Percentiles rank a stretch among this genome's conserved stretches.
Conservation (phyloP, 1,284 basidiomycete genomes). For the Anthracocystis panici-leucophaei region DNA sequence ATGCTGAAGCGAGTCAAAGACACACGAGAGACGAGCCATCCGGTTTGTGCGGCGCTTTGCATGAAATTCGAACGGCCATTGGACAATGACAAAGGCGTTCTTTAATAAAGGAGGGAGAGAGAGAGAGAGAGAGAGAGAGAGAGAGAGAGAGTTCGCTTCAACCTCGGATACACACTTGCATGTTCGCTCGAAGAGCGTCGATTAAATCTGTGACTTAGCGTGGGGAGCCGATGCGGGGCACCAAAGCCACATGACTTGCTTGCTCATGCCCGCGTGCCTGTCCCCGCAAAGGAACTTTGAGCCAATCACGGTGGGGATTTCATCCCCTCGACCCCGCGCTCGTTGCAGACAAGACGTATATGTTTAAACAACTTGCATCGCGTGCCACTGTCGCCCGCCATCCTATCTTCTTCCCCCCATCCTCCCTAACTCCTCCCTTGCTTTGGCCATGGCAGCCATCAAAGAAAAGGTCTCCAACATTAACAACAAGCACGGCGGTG, state of each 20-base stretch:
- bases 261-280: neutral
- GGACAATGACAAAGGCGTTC: neutral
- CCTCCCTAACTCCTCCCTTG: neutral
- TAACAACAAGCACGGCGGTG: conserved; percentile 25
- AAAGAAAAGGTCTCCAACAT: conserved; percentile 29
- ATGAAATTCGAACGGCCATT: neutral
- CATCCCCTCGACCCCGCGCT: neutral
- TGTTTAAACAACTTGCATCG: conserved; percentile 3
- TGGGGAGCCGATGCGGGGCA: conserved; percentile 8
- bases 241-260: conserved; percentile 4
- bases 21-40: neutral
- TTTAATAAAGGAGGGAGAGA: no score
- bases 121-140: no score
- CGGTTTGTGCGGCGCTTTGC: no score
- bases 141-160: conserved; percentile 1
- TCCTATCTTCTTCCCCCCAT: neutral
- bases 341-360: neutral
- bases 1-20: neutral
- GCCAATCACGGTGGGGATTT: neutral
- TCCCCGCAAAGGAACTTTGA: conserved; percentile 6
- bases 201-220: no score
- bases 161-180: conserved; percentile 5
- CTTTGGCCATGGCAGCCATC: conserved; percentile 29
- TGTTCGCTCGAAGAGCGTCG: neutral
- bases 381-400: neutral